Evolutionary conservation across 345 rosid species (phyloP), one percentile per base, ranked within the genome.

Genomic region (Ailanthus altissimus): DNA sequence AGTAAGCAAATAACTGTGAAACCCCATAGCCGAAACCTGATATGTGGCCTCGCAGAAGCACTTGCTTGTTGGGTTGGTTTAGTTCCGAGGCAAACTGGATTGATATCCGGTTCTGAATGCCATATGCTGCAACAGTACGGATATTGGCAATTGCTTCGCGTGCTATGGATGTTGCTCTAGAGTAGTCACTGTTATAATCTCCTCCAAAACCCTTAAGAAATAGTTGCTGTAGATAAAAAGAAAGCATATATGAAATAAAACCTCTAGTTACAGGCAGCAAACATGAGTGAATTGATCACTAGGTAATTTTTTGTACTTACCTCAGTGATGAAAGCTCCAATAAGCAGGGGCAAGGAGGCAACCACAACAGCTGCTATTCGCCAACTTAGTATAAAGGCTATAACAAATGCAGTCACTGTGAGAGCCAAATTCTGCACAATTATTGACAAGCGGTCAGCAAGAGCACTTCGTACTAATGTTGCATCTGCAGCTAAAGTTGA

Each of bases 171-270:
- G 87, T 89, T 72, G 97, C 98, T 71, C 71, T 85, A 18, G 91
- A 68, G 78, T 94, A 90, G 46, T 91, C 88, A 13, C 53, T 69
- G 62, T 81, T 72, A 82, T 89, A 89, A 77, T 92, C 90, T 80
- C 97, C 97, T 68, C 93, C 93, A 10, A 94, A 92, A 42, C 98
- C 98, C 76, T 88, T 90, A 10, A 92, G 85, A 84, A 92, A 94
- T 14, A 94, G 77, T 89, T 89, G 90, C 95, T 90, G 89, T 51
- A 79, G 32, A 83, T 70, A 5, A 15, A 25, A 6, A 18, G 10
- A 50, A 32, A 32, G 28, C 21, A 9, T 11, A 58, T 3, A 7
- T 23, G 18, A 73, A 56, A 40, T 15, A 5, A 6, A 21, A 18
- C 4, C 18, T 1, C 32, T 8, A 51, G 20, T 57, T 42, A 12